Base-by-base conservation (phyloP, 108 stramenopile genomes). In the Parmales sp. region DNA sequence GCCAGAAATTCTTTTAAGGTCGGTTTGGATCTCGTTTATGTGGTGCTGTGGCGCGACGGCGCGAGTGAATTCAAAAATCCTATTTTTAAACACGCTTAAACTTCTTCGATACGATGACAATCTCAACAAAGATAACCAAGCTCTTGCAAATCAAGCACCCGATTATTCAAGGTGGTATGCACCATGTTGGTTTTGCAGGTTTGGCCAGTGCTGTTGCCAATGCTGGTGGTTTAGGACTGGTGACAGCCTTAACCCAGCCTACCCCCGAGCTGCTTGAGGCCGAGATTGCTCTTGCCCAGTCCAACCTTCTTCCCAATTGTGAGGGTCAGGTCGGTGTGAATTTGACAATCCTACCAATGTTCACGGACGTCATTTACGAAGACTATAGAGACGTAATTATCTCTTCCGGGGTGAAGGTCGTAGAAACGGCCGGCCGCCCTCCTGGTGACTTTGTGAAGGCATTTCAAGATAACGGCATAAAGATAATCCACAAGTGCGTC, bases 161-260 rank as follows among this genome's bases (percentile, higher is more conserved):
- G 25, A 67, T 80, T 4, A 70, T 80, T 13, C 68, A 70, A 70
- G 74, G 76, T 38, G 76, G 76, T 5, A 80, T 80, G 79, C 69
- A 69, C 26, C 68, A 72, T 43, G 72, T 77, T 1, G 70, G 72
- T 3, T 69, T 64, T 19, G 60, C 73, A 18, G 76, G 66, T 37
- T 65, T 81, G 9, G 80, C 74, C 5, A 74, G 77, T 6, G 80
- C 80, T n/a, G 80, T 81, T 20, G 72, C 74, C 22, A 81, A 81
- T 63, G 80, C 76, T n/a, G 80, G 80, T 7, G 80, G 80, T 4
- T 50, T 81, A 34, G 80, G 80, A 9, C 67, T 69, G 1, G 64
- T 78, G 31, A 73, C 78, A 8, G 69, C 70, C 29, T 54, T 72
- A 69, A 78, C 74, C 64, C 73, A 68, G 73, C 74, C 63, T 70